Evolutionary conservation across 1,139 yeast species (phyloP), one percentile per base, ranked within the genome.

Genomic region (Suhomyces taliae): DNA sequence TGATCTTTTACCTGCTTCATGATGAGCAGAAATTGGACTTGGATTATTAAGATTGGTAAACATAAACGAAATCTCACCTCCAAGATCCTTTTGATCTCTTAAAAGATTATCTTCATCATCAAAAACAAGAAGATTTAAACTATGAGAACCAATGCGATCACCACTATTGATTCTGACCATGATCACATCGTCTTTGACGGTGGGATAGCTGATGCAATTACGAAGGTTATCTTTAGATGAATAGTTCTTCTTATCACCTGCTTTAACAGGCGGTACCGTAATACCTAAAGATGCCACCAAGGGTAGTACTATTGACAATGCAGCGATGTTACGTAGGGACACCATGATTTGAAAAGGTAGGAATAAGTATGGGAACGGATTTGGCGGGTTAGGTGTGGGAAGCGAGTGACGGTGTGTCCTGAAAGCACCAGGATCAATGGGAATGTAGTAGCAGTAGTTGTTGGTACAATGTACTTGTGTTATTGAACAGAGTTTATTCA

Each of bases 151-250:
- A 6, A 65, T 42, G 26, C 54, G 59, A 34, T 65, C 69, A 27
- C 76, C 77, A 40, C 64, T 50, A 14, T 61, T 53, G 34, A 74
- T 55, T 33, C 59, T 59, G 26, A 73, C 66, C 62, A 72, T 58
- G 27, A 74, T 55, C 27, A 73, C 62, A 46, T 75, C 79, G 51
- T 73, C 67, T 35, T 62, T 58, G 37, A 64, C 62, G 7, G 76
- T 70, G n/a, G 60, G 57, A 53, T 75, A 74, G 37, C 69, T 64
- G n/a, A 75, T 53, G 56, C 80, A 75, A 50, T 71, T 65, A 39
- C 56, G 49, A 37, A 72, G 59, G 52, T 70, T 62, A 33, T 57
- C 44, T 24, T 59, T 46, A 29, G 70, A 60, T 15, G 74, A 65
- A 45, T 61, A 62, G 39, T 61, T 59, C 32, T 50, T 50, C 19